A percentile compares a stretch with the other conserved stretches of the same genome.
These are phyloP conservation scores for Hypsizygus marmoreus DNA, from an alignment of 768 basidiomycete species.

Conservation along the genomic window DNA sequence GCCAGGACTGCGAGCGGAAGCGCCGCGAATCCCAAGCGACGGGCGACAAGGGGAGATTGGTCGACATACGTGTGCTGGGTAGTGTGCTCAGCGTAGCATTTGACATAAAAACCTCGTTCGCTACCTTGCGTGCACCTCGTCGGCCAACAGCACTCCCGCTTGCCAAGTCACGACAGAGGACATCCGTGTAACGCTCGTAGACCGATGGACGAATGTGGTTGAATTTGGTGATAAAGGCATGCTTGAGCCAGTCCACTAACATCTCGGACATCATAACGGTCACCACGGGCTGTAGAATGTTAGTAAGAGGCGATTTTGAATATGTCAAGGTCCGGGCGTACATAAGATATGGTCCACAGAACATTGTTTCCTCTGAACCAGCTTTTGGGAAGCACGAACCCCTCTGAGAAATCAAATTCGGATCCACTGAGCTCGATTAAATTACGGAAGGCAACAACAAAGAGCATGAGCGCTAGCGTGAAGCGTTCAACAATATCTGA, in stretches of 20 bases:
- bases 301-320: not conserved
- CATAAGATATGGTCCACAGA: slow-evolving; percentile 88
- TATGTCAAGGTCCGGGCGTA: slow-evolving; percentile 37
- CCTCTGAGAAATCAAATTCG: slow-evolving; percentile 77
- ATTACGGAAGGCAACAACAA: slow-evolving; percentile 90
- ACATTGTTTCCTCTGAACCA: slow-evolving; percentile 82
- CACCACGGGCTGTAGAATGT: slow-evolving; percentile 70
- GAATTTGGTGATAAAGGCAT: slow-evolving; percentile 99
- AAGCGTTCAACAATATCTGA: slow-evolving; percentile 97
- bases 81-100: slow-evolving; percentile 7
- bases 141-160: slow-evolving; percentile 74
- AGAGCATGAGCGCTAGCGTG: slow-evolving; percentile 87
- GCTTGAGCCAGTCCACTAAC: slow-evolving; percentile 97
- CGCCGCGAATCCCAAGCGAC: slow-evolving; percentile 91
- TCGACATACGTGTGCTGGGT: slow-evolving; percentile 86
- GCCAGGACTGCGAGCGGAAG: slow-evolving; percentile 87
- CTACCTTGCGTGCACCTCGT: slow-evolving; percentile 69
- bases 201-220: slow-evolving; percentile 96
- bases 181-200: slow-evolving; percentile 93
- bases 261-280: slow-evolving; percentile 91
- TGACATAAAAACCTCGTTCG: not conserved
- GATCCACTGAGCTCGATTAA: slow-evolving; percentile 92
- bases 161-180: slow-evolving; percentile 90
- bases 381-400: slow-evolving; percentile 76
- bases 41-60: slow-evolving; percentile 92